Evolutionary conservation across 2,329 filamentous ascomycete species (phyloP), one percentile per base, ranked within the genome.

Genomic region (Zasmidium cellare): DNA sequence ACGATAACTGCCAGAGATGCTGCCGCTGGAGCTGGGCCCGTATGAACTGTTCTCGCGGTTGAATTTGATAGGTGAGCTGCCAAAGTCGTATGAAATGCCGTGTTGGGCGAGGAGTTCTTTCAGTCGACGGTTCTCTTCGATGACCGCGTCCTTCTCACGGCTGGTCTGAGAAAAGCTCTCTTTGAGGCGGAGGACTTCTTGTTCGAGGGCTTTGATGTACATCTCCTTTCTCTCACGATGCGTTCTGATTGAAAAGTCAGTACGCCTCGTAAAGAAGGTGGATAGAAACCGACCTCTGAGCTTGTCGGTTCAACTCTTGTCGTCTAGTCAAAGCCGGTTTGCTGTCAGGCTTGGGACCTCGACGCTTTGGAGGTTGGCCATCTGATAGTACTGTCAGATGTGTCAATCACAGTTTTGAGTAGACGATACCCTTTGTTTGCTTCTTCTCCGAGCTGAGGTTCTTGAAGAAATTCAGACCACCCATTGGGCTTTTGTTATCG

Each of bases 171-270:
- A 87, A 70, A 87, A 93, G n/a, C 88, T 83, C 72, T 97, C 92
- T 72, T 96, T 94, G 46, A 97, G 80, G 50, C 91, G 87, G 19
- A 96, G 81, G 3, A 97, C 89, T 76, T 97, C 92, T 70, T 93
- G 88, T 75, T 99, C 94, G 16, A 97, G 84, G 11, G 90, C 87
- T 74, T 96, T 96, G 79, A 97, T 96, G 74, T 97, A 97, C 68
- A 92, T 84, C 76, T 97, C 94, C 74, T 97, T 97, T 65, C 94
- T 87, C 77, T 97, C 94, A 56, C 94, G 91, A 75, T 99, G 94
- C 18, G 94, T 97, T 71, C 94, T 96, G 71, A 0, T 16, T 7
- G 6, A 28, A 2, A 19, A 1, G 49, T 63, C 55, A 57, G 51
- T 49, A 38, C 3, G 24, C 28, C 19, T 41, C 35, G n/a, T 25